Percentiles rank a stretch among this genome's conserved stretches.
Conservation (phyloP, 2,329 filamentous ascomycete genomes). For the Berkeleyomyces rouxiae region DNA sequence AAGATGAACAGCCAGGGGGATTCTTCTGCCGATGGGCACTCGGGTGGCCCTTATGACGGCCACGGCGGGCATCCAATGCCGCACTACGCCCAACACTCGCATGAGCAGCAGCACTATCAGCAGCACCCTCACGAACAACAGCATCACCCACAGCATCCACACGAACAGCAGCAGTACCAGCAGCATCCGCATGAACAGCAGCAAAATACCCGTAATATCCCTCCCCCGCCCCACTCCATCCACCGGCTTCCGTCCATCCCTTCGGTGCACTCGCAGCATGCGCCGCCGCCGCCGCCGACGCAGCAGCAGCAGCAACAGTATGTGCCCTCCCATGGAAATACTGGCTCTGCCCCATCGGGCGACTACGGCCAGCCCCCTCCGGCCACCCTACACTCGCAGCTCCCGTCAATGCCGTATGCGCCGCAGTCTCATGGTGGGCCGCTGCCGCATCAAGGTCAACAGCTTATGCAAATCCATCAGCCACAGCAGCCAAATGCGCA, state of each 20-base stretch:
- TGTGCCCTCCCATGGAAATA: background rate
- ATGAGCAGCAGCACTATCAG: background rate
- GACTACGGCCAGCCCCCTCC: background rate
- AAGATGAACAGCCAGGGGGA: background rate
- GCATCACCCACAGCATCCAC: background rate
- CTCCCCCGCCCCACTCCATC: conserved; percentile 3
- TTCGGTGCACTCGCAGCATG: background rate
- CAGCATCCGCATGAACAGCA: background rate
- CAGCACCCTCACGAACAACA: background rate
- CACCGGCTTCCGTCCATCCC: background rate
- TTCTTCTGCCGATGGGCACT: background rate
- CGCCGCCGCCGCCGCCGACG: background rate
- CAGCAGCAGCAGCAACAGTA: background rate
- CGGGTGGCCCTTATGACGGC: background rate
- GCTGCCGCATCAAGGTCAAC: background rate
- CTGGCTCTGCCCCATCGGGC: background rate
- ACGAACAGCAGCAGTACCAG: background rate
- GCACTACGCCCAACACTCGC: background rate
- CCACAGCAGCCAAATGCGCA: background rate
- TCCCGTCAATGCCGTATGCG: background rate
- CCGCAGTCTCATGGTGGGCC: conserved; percentile 1
- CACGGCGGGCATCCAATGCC: background rate
- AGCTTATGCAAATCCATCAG: background rate
- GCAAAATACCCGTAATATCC: background rate
- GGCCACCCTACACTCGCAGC: background rate